Conservation (phyloP, 1,284 basidiomycete species). For the Ganoderma boninense region DNA sequence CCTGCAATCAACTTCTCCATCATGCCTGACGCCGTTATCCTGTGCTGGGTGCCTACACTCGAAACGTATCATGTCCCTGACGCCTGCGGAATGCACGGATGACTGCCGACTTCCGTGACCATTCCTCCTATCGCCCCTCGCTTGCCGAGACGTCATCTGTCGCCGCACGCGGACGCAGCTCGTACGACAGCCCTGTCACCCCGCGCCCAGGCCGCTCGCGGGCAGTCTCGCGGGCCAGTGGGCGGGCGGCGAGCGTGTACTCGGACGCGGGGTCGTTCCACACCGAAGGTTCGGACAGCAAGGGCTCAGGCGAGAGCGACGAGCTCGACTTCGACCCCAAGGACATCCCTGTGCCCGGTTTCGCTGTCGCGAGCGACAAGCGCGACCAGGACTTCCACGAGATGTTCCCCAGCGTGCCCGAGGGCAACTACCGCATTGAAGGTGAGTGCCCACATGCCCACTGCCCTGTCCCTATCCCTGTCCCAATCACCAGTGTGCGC, state of each 20-base stretch:
- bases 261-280: slow-evolving; percentile 43
- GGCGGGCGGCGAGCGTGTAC: slow-evolving; percentile 38
- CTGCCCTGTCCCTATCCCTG: too few species aligned
- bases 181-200: slow-evolving; percentile 4
- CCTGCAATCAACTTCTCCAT: too few species aligned
- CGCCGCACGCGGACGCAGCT: slow-evolving; percentile 22
- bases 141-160: slow-evolving; percentile 27
- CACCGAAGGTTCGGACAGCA: slow-evolving; percentile 37
- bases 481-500: background rate
- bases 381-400: slow-evolving; percentile 97
- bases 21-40: too few species aligned
- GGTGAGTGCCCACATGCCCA: slow-evolving; percentile 58
- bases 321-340: slow-evolving; percentile 65
- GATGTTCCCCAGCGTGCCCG: slow-evolving; percentile 88
- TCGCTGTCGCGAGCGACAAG: slow-evolving; percentile 96
- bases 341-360: slow-evolving; percentile 88
- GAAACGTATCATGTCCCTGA: too few species aligned
- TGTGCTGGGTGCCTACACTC: too few species aligned
- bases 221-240: slow-evolving; percentile 35
- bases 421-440: slow-evolving; percentile 98
- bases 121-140: slow-evolving; percentile 49
- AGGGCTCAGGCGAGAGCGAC: slow-evolving; percentile 49
- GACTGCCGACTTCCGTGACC: too few species aligned
- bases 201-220: slow-evolving; percentile 40
- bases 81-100: too few species aligned